Evolutionary conservation across 192 early-diverging fungal species (phyloP), one percentile per base, ranked within the genome.

Genomic region (Glomus cerebriforme): DNA sequence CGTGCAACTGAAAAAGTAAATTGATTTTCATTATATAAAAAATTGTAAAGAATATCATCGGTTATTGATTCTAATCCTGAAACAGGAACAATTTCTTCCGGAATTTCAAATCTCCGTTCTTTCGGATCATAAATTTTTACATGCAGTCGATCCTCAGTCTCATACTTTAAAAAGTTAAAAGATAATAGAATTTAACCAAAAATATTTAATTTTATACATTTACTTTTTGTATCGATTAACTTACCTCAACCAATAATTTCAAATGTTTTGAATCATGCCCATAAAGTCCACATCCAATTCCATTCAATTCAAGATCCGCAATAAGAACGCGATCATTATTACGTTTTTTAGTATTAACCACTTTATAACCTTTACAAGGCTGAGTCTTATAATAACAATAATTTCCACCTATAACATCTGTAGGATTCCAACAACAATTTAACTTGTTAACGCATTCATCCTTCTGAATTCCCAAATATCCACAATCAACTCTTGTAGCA

Each of bases 1-100:
- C 87, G 84, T 1, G 43, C 75, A 13, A 88, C 73, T 2, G 79
- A 74, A 49, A 88, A 88, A 1, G 84, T 79, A 39, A 88, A 88
- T 0, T 86, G 86, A 29, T 77, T 80, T 31, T 83, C 31, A 7
- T 27, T 79, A 63, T 80, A 75, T 37, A 32, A 2, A 45, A 75
- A 75, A 6, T 62, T 24, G 31, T 75, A 62, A 32, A 62, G 34
- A 1, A 29, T 19, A n/a, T 75, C 34, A 6, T 19, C 59, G 32
- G n/a, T n/a, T 12, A 26, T 71, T 49, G 69, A 2, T 71, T 71
- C 69, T 13, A 17, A 17, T 27, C 1, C 9, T 26, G 69, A 24
- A 19, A 59, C 35, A 22, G 73, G 73, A 22, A 75, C 58, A 26
- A 75, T 27, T 24, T 75, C n/a, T 45, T 75, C 59, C 0, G 59